Evolutionary conservation across 257 asterid species (phyloP).

Genomic region (Linderniella brevidens): DNA sequence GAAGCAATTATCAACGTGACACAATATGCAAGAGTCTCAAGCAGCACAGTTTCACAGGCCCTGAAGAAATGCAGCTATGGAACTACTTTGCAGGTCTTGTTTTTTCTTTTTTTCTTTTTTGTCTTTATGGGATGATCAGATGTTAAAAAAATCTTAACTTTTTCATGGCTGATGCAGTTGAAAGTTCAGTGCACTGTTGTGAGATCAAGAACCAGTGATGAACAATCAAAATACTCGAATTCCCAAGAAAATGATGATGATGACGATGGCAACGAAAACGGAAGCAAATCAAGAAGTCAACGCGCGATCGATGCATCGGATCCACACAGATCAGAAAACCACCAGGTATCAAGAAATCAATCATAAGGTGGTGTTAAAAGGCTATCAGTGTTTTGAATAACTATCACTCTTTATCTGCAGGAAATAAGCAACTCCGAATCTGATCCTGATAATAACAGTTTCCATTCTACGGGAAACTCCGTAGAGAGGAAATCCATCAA

Average conservation of each 20-base stretch:
- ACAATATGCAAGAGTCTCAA: conserved; percentile 28
- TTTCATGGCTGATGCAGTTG: conserved; percentile 36
- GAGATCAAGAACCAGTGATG: conserved; percentile 39
- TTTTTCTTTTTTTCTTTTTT: not conserved
- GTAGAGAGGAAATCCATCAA: conserved; percentile 21
- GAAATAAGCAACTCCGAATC: conserved; percentile 28
- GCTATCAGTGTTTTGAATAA: too few relatives aligned
- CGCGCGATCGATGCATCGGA: too few relatives aligned
- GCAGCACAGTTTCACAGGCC: conserved; percentile 52
- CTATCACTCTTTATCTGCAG: conserved; percentile 20
- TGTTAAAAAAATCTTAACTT: not conserved
- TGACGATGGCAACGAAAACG: conserved; percentile 13
- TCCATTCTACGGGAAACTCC: conserved; percentile 5
- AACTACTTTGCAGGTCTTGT: conserved; percentile 49
- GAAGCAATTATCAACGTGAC: conserved; percentile 53
- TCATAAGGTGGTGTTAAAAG: too few relatives aligned
- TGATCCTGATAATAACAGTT: conserved; percentile 11
- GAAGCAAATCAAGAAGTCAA: conserved; percentile 20
- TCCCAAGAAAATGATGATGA: conserved; percentile 19
- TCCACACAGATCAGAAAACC: conserved; percentile 26
- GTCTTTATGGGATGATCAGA: not conserved
- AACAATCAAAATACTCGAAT: conserved; percentile 21
- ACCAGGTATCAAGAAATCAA: conserved; percentile 22
- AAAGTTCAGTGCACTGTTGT: conserved; percentile 57
- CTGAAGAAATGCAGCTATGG: conserved; percentile 60